A percentile compares a stretch with the other conserved stretches of the same genome.
phyloP scores from a whole-genome alignment of 495 filamentous ascomycete species.

The Bacidia gigantensis region DNA sequence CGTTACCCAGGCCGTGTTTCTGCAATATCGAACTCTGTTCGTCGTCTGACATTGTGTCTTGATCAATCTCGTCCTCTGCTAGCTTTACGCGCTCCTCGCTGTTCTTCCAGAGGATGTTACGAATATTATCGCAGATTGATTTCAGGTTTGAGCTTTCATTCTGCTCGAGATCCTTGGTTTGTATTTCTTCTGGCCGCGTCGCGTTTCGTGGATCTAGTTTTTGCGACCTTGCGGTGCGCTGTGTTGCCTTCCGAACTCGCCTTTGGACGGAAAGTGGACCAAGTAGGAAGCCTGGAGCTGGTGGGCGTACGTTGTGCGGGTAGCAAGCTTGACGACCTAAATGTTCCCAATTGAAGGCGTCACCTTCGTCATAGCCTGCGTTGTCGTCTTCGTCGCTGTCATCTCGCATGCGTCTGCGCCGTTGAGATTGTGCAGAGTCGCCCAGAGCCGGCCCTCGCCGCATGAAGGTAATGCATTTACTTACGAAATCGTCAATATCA shows the following conservation, averaged over 20 bases:
- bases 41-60: slow-evolving; percentile 24
- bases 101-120: slow-evolving; percentile 32
- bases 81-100: slow-evolving; percentile 27
- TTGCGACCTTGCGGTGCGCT: slow-evolving; percentile 49
- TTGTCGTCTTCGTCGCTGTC: slow-evolving; percentile 23
- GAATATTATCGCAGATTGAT: slow-evolving; percentile 50
- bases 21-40: slow-evolving; percentile 34
- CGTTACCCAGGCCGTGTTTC: slow-evolving; percentile 40
- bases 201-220: slow-evolving; percentile 47
- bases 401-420: slow-evolving; percentile 12
- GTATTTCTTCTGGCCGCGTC: slow-evolving; percentile 60
- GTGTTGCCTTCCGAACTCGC: slow-evolving; percentile 50
- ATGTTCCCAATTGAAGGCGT: slow-evolving; percentile 77
- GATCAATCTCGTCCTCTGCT: slow-evolving; percentile 24
- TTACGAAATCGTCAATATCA: slow-evolving; percentile 87
- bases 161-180: slow-evolving; percentile 54
- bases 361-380: slow-evolving; percentile 48
- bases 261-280: slow-evolving; percentile 86
- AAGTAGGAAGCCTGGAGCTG: slow-evolving; percentile 70
- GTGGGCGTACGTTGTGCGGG: slow-evolving; percentile 56
- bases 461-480: slow-evolving; percentile 86
- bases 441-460: slow-evolving; percentile 33
- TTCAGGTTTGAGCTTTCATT: slow-evolving; percentile 64
- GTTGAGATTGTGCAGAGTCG: slow-evolving; percentile 5
- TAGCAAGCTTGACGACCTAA: slow-evolving; percentile 65